Evolutionary conservation across 257 asterid species (phyloP).

Genomic region (Solanum paucissectum): DNA sequence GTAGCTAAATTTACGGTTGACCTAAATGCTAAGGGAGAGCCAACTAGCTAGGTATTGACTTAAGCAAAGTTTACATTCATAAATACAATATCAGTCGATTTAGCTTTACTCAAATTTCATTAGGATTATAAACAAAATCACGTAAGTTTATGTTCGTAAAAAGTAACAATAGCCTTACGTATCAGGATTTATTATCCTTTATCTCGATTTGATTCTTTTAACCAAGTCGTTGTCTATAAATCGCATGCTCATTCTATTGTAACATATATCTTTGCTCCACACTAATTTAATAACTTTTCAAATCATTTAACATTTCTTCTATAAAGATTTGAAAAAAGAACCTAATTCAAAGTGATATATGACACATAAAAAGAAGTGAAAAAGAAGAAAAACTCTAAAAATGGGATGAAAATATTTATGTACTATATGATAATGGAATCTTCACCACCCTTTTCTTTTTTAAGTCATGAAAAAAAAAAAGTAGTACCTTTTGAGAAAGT

Average conservation of each 20-base stretch:
- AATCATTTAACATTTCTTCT: not conserved
- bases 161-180: too few species aligned
- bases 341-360: conserved; percentile 4
- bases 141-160: not conserved
- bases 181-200: not conserved
- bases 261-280: not conserved
- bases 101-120: not conserved
- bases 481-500: not conserved
- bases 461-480: not conserved
- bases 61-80: not conserved
- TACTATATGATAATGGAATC: conserved; percentile 8
- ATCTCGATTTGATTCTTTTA: not conserved
- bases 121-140: not conserved
- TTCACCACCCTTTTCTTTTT: not conserved
- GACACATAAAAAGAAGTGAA: conserved; percentile 22
- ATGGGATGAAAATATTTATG: not conserved
- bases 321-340: not conserved
- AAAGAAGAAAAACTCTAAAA: conserved; percentile 3
- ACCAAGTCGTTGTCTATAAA: not conserved
- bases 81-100: not conserved
- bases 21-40: not conserved
- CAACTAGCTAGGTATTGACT: not conserved
- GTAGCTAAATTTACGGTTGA: too few species aligned
- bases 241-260: not conserved
- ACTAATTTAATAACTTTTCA: not conserved